Evolutionary conservation across 768 basidiomycete genomes (phyloP), one percentile per base, ranked within the genome.

Genomic region (Trametes cubensis): DNA sequence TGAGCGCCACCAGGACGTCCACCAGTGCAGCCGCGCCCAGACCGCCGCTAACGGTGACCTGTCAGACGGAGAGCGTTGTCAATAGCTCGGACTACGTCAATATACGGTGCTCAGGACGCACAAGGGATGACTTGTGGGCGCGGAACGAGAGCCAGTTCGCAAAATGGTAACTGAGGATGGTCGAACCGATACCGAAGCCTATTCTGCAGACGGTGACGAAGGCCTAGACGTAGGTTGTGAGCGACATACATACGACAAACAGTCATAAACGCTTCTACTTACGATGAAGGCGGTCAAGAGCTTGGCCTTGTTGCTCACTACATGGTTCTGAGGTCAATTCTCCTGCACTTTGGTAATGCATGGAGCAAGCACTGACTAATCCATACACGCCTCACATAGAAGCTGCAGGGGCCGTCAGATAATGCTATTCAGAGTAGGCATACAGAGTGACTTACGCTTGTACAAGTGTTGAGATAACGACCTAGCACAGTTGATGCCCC

Each of bases 1-100:
- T 61, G 60, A 61, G 60, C 53, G 60, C 60, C 54, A 61, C 60
- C 47, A 61, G 39, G 46, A 61, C 60, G 54, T 61, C 60, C 13
- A 61, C 47, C 23, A 55, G 38, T 11, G 53, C 60, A 34, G 60
- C 53, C 18, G 53, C 53, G 18, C 54, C 60, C n/a, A 61, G 47
- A n/a, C 60, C 60, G 17, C 53, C 60, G 40, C 53, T 55, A 40
- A 61, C 53, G 17, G 60, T 55, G 26, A 55, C 48, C 60, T 61
- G 25, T n/a, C 26, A 21, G 10, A 18, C 0, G 11, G 48, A 4
- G 7, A 11, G 0, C 8, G 2, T 39, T 18, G 2, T 25, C 15
- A 45, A 30, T 18, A n/a, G n/a, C n/a, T n/a, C n/a, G n/a, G n/a
- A n/a, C n/a, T n/a, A n/a, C n/a, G n/a, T n/a, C n/a, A n/a, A n/a